A percentile compares a stretch with the other conserved stretches of the same genome.
phyloP scores from a whole-genome alignment of 805 yeast species.

The Metschnikowia orientalis region DNA sequence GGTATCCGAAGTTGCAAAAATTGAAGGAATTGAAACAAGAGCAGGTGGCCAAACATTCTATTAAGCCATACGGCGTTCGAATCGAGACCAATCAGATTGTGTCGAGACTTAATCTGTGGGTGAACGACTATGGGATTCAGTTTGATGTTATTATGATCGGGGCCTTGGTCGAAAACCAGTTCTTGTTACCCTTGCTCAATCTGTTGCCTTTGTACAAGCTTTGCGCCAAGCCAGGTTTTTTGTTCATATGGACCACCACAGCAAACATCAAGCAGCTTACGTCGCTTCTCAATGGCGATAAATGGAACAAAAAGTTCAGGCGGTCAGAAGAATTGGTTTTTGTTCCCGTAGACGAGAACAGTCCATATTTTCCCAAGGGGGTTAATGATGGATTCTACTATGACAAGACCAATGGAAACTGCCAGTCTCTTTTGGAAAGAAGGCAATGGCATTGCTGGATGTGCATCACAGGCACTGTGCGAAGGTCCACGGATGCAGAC shows the following conservation, averaged over 20 bases:
- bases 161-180: slow-evolving; percentile 71
- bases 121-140: slow-evolving; percentile 48
- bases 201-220: slow-evolving; percentile 68
- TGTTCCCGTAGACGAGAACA: slow-evolving; percentile 61
- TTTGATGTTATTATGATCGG: slow-evolving; percentile 94
- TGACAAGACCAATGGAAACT: slow-evolving; percentile 14
- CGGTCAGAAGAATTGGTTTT: slow-evolving; percentile 87
- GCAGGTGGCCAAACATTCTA: slow-evolving; percentile 51
- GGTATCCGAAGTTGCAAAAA: slow-evolving; percentile 79
- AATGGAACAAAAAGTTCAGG: slow-evolving; percentile 63
- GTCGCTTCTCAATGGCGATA: slow-evolving; percentile 45
- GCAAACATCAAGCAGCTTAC: slow-evolving; percentile 63
- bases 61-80: slow-evolving; percentile 64
- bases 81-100: slow-evolving; percentile 51
- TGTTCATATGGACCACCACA: slow-evolving; percentile 85
- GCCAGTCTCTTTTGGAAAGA: slow-evolving; percentile 47
- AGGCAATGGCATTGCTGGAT: slow-evolving; percentile 97
- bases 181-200: slow-evolving; percentile 56
- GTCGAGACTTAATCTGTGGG: slow-evolving; percentile 59
- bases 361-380: slow-evolving; percentile 58
- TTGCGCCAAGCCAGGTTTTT: slow-evolving; percentile 79
- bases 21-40: slow-evolving; percentile 60
- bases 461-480: slow-evolving; percentile 93
- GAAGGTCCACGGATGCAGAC: slow-evolving; percentile 78
- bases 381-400: slow-evolving; percentile 30